These are phyloP conservation scores for Yarrowia phangngaensis DNA, from an alignment of 805 yeast species.

Conservation along the genomic window DNA sequence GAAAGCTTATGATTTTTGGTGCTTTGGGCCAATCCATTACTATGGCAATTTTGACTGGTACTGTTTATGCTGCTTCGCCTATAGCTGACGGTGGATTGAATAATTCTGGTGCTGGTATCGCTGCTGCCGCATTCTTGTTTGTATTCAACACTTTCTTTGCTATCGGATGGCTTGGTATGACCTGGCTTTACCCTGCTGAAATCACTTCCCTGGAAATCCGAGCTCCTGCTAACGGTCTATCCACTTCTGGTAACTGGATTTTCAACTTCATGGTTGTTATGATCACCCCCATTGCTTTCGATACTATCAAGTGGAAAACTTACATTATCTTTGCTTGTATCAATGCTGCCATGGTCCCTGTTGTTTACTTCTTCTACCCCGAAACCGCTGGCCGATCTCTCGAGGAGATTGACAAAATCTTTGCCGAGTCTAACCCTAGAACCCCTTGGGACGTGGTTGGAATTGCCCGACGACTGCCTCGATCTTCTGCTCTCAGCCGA, in stretches of 20 bases:
- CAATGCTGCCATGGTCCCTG: conserved; percentile 27
- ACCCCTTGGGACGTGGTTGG: conserved; percentile 46
- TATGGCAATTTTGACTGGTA: conserved; percentile 31
- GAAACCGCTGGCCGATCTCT: conserved; percentile 25
- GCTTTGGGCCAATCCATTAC: conserved; percentile 56
- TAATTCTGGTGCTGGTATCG: conserved; percentile 13
- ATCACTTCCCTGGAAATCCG: conserved; percentile 23
- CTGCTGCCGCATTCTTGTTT: conserved; percentile 22
- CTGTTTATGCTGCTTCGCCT: conserved; percentile 19
- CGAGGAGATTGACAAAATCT: conserved; percentile 26
- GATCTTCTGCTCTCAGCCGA: conserved; percentile 38
- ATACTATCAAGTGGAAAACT: conserved; percentile 19
- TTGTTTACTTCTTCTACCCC: conserved; percentile 27
- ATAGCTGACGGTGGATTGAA: conserved; percentile 10
- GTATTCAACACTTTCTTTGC: conserved; percentile 26
- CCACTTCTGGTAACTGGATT: conserved; percentile 23
- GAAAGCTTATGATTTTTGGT: conserved; percentile 63
- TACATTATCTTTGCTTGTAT: conserved; percentile 24
- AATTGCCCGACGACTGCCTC: conserved; percentile 40
- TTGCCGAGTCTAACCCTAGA: conserved; percentile 36
- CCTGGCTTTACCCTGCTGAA: conserved; percentile 26
- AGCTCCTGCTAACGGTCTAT: conserved; percentile 24
- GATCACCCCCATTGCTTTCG: conserved; percentile 25
- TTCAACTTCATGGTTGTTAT: conserved; percentile 24
- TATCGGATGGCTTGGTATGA: conserved; percentile 24